Base-by-base conservation (phyloP, 331 rosid species). In the Erythrophleum ivorense region DNA sequence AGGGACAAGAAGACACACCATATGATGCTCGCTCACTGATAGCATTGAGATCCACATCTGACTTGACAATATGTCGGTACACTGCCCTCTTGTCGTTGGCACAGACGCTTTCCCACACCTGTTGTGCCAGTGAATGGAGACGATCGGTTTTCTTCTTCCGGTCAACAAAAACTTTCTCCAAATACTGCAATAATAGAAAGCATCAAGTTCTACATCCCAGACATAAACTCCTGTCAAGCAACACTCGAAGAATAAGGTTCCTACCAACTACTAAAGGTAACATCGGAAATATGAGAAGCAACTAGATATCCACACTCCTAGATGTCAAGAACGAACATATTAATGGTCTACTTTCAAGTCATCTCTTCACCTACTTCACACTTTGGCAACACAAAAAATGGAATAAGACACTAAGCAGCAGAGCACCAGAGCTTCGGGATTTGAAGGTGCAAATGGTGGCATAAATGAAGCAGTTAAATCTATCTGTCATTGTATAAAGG, bases 1-100 rank as follows among this genome's bases (percentile, higher is more conserved):
- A 72, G 83, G 75, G 75, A 62, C 52, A 67, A 66, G 31, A 64
- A 81, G 83, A 45, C 80, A 55, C 86, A 91, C 95, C 87, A 69
- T 72, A 45, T 21, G 82, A 63, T 75, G 86, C 77, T 88, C 83
- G 80, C 69, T 83, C 79, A 58, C 73, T 5, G 71, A 84, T 82
- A 41, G 81, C 38, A 73, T 86, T 88, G 73, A 91, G 52, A 89
- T 87, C 91, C 43, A 76, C 85, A 24, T 65, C 85, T 38, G 84
- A 88, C 86, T 81, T 71, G 70, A 92, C 80, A 71, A 92, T 88
- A 53, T 83, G 86, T 69, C 69, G 84, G 90, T 90, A 90, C 59
- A 87, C 97, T 52, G 89, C 89, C 82, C 86, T 83, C 84, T 84
- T 92, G 86, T 92, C 94, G 76, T 90, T 92, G 11, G 88, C 87